Evolutionary conservation across 345 rosid species (phyloP).

Genomic region (Sisymbrium altissimum): DNA sequence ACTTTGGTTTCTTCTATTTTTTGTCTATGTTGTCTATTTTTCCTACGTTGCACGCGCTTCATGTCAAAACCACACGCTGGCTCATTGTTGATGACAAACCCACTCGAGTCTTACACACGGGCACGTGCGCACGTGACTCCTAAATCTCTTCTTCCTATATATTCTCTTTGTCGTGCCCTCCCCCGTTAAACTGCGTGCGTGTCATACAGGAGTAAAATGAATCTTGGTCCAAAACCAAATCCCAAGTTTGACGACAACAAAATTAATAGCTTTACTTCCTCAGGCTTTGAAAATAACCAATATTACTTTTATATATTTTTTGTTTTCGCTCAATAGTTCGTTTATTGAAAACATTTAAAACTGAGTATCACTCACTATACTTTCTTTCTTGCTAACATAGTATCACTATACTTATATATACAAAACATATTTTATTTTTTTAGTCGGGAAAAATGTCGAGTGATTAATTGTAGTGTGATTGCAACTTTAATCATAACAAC

Average conservation of each 20-base stretch:
- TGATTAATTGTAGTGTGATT: neutral
- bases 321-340: neutral
- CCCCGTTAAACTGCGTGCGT: slow-evolving; percentile 35
- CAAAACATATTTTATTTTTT: neutral
- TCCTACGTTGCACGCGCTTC: neutral
- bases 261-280: neutral
- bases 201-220: slow-evolving; percentile 9
- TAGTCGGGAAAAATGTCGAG: neutral
- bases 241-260: slow-evolving; percentile 22
- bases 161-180: slow-evolving; percentile 32
- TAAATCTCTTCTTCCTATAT: slow-evolving; percentile 35
- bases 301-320: neutral
- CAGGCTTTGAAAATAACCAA: neutral
- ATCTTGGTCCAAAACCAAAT: slow-evolving; percentile 26
- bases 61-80: slow-evolving; percentile 4
- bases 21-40: neutral
- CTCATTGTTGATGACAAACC: slow-evolving; percentile 15
- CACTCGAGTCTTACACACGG: slow-evolving; percentile 33
- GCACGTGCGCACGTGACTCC: slow-evolving; percentile 91
- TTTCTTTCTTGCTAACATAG: too few species aligned
- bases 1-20: neutral
- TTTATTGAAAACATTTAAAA: too few species aligned
- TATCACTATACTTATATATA: neutral
- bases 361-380: too few species aligned
- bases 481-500: slow-evolving; percentile 27